phyloP scores from a whole-genome alignment of 2,329 filamentous ascomycete species.

The Leptographium wingfieldii region DNA sequence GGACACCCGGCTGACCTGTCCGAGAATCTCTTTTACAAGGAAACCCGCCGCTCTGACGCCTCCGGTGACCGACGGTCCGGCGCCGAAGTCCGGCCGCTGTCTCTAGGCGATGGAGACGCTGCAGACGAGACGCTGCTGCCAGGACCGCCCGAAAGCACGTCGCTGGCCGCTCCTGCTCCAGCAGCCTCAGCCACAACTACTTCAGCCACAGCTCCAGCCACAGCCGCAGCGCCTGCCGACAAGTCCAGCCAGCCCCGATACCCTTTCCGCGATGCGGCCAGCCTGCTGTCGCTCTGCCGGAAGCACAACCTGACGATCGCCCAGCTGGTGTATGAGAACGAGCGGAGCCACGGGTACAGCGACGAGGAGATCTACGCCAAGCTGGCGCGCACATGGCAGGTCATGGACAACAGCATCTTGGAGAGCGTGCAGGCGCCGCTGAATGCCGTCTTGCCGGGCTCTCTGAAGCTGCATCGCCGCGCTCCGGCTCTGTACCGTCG shows the following conservation, averaged over 20 bases:
- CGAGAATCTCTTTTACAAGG: constrained; percentile 40
- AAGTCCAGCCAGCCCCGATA: constrained; percentile 25
- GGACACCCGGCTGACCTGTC: constrained; percentile 33
- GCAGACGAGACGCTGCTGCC: no score
- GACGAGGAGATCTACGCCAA: constrained; percentile 36
- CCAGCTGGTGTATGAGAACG: constrained; percentile 38
- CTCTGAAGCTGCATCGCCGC: constrained; percentile 32
- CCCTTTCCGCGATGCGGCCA: constrained; percentile 33
- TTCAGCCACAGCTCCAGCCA: not conserved
- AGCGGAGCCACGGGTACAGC: constrained; percentile 36
- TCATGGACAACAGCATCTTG: constrained; percentile 38
- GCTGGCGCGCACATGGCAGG: constrained; percentile 35
- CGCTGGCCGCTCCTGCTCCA: not conserved
- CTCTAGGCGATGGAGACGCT: not conserved
- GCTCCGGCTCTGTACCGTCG: constrained; percentile 32
- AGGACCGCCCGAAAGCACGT: no score
- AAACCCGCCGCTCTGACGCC: constrained; percentile 32
- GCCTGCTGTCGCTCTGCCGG: constrained; percentile 31
- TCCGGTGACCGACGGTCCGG: constrained; percentile 32
- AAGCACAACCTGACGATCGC: constrained; percentile 39
- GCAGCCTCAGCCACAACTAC: constrained; percentile 11
- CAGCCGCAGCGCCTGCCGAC: constrained; percentile 8
- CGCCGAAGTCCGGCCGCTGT: constrained; percentile 25
- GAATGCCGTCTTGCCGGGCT: constrained; percentile 30
- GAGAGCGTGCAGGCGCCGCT: constrained; percentile 33